phyloP scores from a whole-genome alignment of 1,284 basidiomycete species.

The Ceratobasidium theobromae region DNA sequence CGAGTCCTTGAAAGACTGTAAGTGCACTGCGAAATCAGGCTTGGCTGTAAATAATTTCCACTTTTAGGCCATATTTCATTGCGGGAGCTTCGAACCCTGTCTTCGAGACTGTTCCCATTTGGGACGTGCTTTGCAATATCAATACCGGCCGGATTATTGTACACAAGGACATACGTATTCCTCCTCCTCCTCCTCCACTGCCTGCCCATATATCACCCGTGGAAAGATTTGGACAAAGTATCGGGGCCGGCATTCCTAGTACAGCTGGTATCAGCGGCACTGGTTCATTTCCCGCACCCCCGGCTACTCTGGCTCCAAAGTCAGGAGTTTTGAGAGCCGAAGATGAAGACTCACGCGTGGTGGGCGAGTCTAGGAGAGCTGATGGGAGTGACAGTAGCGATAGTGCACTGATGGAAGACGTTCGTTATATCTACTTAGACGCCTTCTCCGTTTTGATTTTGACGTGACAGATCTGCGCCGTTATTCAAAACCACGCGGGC shows the following conservation, averaged over 20 bases:
- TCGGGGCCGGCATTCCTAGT: conserved; percentile 25
- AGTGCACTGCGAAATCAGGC: background rate
- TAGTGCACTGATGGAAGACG: conserved; percentile 89
- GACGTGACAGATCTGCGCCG: conserved; percentile 46
- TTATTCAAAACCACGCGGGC: conserved; percentile 73
- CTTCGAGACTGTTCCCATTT: conserved; percentile 78
- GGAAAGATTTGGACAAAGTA: conserved; percentile 11
- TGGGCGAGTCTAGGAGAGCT: conserved; percentile 16
- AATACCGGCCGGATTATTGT: conserved; percentile 83
- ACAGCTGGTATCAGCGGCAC: conserved; percentile 23
- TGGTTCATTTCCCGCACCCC: conserved; percentile 37
- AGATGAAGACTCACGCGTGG: conserved; percentile 25
- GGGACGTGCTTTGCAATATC: conserved; percentile 93
- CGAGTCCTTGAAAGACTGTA: background rate
- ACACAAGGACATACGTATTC: conserved; percentile 74
- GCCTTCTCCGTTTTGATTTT: background rate
- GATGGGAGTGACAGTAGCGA: conserved; percentile 43
- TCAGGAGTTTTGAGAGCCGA: conserved; percentile 17
- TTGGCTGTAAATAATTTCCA: conserved; percentile 1
- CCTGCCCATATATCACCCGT: conserved; percentile 32
- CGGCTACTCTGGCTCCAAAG: conserved; percentile 1
- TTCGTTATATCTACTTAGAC: conserved; percentile 50
- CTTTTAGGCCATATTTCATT: conserved; percentile 78
- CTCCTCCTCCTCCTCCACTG: conserved; percentile 44
- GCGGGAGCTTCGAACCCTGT: conserved; percentile 97